These are phyloP conservation scores for Tilletiaria anomala DNA, from an alignment of 1,284 basidiomycete genomes.

Conservation along the genomic window DNA sequence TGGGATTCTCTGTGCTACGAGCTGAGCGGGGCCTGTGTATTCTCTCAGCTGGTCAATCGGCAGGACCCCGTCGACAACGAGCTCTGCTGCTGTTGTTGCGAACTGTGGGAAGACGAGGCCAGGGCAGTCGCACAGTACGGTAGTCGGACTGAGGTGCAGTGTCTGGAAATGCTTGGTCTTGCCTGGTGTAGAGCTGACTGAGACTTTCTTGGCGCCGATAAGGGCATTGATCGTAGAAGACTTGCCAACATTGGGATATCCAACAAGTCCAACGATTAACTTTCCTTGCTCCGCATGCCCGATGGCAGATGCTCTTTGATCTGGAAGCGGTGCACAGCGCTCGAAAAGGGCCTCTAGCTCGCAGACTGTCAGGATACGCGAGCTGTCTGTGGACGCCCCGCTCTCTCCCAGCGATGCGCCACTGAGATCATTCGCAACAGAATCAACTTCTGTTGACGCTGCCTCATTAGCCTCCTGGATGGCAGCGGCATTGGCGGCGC, in stretches of 20 bases:
- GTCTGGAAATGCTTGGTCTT: slow-evolving; percentile 99
- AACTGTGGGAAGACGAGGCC: slow-evolving; percentile 98
- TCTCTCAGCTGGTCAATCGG: slow-evolving; percentile 98
- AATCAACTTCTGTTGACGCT: neutral
- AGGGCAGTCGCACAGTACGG: slow-evolving; percentile 94
- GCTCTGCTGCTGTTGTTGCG: slow-evolving; percentile 53
- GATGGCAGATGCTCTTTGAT: slow-evolving; percentile 10
- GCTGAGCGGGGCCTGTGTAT: slow-evolving; percentile 68
- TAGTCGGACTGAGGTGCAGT: slow-evolving; percentile 70
- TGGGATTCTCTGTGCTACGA: slow-evolving; percentile 69
- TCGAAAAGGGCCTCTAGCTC: slow-evolving; percentile 81
- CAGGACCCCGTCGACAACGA: slow-evolving; percentile 90
- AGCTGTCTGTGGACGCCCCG: slow-evolving; percentile 45
- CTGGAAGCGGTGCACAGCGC: slow-evolving; percentile 59
- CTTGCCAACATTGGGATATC: slow-evolving; percentile 49
- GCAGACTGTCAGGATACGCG: slow-evolving; percentile 66
- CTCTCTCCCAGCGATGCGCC: neutral
- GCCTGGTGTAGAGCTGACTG: slow-evolving; percentile 42
- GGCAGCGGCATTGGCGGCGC: slow-evolving; percentile 75
- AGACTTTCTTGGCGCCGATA: slow-evolving; percentile 37
- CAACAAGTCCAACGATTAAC: slow-evolving; percentile 54
- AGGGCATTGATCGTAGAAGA: slow-evolving; percentile 39
- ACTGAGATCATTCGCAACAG: neutral
- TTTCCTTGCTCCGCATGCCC: slow-evolving; percentile 42
- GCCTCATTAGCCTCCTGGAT: slow-evolving; percentile 46